Evolutionary conservation across 2,329 filamentous ascomycete genomes (phyloP).

Genomic region (Penicillium sp.): DNA sequence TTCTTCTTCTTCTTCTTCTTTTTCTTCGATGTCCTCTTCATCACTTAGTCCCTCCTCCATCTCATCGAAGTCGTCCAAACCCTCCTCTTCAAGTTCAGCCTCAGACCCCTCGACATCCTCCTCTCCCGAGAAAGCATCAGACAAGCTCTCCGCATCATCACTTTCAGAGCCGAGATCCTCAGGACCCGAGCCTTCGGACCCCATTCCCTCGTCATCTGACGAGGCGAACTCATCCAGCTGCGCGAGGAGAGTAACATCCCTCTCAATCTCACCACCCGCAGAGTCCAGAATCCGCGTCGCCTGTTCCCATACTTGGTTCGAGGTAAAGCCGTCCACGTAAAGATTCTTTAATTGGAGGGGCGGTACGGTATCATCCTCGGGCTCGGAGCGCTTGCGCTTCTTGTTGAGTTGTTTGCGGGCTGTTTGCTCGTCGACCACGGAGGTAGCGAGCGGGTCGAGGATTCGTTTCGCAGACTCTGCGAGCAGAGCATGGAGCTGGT

Average conservation of each 20-base stretch:
- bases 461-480: constrained; percentile 78
- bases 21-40: constrained; percentile 10
- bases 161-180: constrained; percentile 21
- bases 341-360: constrained; percentile 80
- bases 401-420: constrained; percentile 68
- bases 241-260: constrained; percentile 45
- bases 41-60: constrained; percentile 6
- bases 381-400: constrained; percentile 74
- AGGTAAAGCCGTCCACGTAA: constrained; percentile 84
- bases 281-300: constrained; percentile 79
- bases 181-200: constrained; percentile 13
- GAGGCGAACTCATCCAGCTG: constrained; percentile 24
- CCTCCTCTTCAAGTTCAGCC: constrained; percentile 4
- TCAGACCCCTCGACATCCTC: constrained; percentile 9
- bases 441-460: constrained; percentile 76
- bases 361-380: constrained; percentile 50
- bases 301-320: constrained; percentile 93
- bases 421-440: constrained; percentile 73
- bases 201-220: constrained; percentile 8
- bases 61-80: constrained; percentile 1
- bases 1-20: constrained; percentile 6
- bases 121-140: constrained; percentile 17
- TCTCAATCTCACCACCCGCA: constrained; percentile 59
- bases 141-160: constrained; percentile 17
- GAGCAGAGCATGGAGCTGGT: constrained; percentile 69